These are phyloP conservation scores for Epichloe glyceriae DNA, from an alignment of 2,329 filamentous ascomycete genomes.

Conservation along the genomic window DNA sequence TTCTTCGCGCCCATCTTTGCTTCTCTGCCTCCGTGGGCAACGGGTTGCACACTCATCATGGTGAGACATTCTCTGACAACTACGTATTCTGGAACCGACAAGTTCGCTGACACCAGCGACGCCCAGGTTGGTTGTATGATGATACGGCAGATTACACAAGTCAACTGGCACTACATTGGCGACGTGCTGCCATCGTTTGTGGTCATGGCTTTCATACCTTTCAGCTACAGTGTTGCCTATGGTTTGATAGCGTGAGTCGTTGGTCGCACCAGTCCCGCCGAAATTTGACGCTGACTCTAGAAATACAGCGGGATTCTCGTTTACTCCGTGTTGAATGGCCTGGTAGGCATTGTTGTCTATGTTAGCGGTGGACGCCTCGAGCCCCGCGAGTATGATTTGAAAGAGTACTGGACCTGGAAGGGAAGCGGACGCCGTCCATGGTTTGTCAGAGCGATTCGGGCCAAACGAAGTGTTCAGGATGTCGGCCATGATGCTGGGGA, in stretches of 20 bases:
- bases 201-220: slow-evolving; percentile 62
- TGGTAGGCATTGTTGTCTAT: slow-evolving; percentile 32
- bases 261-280: not conserved
- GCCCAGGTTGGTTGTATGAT: slow-evolving; percentile 59
- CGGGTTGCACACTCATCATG: slow-evolving; percentile 58
- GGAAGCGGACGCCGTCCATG: slow-evolving; percentile 34
- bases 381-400: slow-evolving; percentile 39
- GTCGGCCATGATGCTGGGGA: not conserved
- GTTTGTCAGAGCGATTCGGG: slow-evolving; percentile 28
- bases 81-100: not conserved
- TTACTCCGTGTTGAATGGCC: slow-evolving; percentile 34
- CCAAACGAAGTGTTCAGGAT: not conserved
- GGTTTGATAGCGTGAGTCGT: slow-evolving; percentile 56
- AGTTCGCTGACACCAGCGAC: not conserved
- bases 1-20: slow-evolving; percentile 70
- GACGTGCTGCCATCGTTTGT: slow-evolving; percentile 66
- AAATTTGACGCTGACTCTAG: not conserved
- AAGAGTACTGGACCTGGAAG: slow-evolving; percentile 44
- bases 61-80: slow-evolving; percentile 18
- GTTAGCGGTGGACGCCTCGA: slow-evolving; percentile 29
- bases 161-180: slow-evolving; percentile 67
- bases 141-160: slow-evolving; percentile 59
- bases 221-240: slow-evolving; percentile 68
- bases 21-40: slow-evolving; percentile 67
- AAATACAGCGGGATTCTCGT: slow-evolving; percentile 38